Evolutionary conservation across 1,139 yeast genomes (phyloP), one percentile per base, ranked within the genome.

Genomic region (Candida sp.): DNA sequence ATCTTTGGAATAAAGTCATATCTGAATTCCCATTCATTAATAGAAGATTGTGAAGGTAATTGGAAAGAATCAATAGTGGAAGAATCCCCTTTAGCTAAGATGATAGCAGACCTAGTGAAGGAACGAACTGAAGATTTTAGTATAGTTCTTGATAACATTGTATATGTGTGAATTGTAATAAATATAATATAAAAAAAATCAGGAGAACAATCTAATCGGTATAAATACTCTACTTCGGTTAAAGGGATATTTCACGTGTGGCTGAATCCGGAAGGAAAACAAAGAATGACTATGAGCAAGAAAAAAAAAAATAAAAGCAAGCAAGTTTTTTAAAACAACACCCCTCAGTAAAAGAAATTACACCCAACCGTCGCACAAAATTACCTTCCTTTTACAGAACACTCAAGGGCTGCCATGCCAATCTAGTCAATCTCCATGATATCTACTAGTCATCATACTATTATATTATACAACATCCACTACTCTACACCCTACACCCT

Each of bases 1-100:
- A 64, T 65, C 50, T 68, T 70, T 22, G 78, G 78, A 43, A 72
- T 65, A 49, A 69, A 73, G 55, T 73, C 78, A 54, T 78, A 77
- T 54, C 74, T 77, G 63, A 77, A 78, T 52, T 70, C 79, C 72
- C 74, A 66, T 58, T 77, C 74, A 54, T 65, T 66, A 54, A 73
- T 69, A 32, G 77, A 73, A 2, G 77, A 69, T 49, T 73, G 79
- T 3, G 77, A 70, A 19, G 79, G 79, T 42, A 73, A 64, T 49
- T 57, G 64, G 55, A 50, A 72, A 12, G 77, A 68, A 55, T 73
- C 79, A 49, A 73, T 73, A 40, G 76, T 64, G 19, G 78, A 72
- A 4, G 61, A n/a, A 52, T 73, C 79, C 43, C 74, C 73, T 49
- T 73, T 73, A 41, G 77, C 73, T n/a, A 12, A 35, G 2, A 40